Evolutionary conservation across 2,329 filamentous ascomycete species (phyloP).

Genomic region (Alternaria brassicicola): DNA sequence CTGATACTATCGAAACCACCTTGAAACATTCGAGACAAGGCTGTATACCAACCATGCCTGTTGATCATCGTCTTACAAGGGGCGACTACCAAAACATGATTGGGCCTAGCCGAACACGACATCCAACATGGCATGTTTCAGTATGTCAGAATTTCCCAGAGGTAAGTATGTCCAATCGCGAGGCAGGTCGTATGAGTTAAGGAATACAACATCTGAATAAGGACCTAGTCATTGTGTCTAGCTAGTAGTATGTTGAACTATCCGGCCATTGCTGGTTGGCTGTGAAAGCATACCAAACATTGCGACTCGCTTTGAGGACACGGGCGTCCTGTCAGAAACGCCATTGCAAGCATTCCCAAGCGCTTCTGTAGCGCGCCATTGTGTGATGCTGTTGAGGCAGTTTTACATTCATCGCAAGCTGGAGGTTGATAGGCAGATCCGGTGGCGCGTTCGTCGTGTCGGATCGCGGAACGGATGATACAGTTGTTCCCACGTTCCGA

Average conservation of each 20-base stretch:
- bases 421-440: background rate
- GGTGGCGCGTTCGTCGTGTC: background rate
- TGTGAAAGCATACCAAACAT: background rate
- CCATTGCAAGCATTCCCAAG: background rate
- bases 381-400: background rate
- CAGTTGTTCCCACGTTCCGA: background rate
- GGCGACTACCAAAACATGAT: conserved; percentile 6
- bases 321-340: background rate
- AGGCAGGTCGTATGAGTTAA: background rate
- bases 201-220: background rate
- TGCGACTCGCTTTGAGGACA: background rate
- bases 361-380: background rate
- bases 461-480: background rate
- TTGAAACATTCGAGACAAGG: conserved; percentile 15
- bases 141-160: conserved; percentile 4
- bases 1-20: conserved; percentile 14
- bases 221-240: background rate
- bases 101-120: background rate
- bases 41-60: background rate
- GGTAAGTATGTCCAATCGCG: background rate
- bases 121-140: conserved; percentile 19
- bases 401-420: background rate
- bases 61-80: background rate
- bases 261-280: background rate
- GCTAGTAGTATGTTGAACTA: background rate